Evolutionary conservation across 2,329 filamentous ascomycete species (phyloP).

Genomic region (Pseudogymnoascus sp.): DNA sequence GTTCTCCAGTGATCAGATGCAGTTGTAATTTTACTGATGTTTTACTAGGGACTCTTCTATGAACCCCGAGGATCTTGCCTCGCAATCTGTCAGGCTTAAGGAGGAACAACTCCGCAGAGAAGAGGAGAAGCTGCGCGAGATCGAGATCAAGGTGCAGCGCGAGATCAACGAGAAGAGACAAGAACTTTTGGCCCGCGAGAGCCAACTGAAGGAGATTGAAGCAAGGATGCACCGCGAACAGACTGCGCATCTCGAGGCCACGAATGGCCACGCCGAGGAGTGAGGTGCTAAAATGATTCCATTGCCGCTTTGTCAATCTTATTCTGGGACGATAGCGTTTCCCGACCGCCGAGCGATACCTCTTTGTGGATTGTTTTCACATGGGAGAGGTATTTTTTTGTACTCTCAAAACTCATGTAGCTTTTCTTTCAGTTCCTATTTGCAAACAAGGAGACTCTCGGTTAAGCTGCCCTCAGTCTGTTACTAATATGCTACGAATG

Average conservation of each 20-base stretch:
- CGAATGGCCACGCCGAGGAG: conserved; percentile 19
- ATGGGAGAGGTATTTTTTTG: conserved; percentile 8
- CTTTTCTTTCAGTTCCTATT: conserved; percentile 7
- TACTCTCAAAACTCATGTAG: conserved; percentile 10
- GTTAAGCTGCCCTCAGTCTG: conserved; percentile 8
- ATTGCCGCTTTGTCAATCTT: conserved; percentile 7
- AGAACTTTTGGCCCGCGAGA: conserved; percentile 93
- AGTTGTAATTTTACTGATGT: conserved; percentile 28
- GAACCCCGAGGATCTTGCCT: conserved; percentile 95
- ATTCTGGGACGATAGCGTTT: conserved; percentile 7
- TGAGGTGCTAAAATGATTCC: conserved; percentile 2
- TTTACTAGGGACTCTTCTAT: conserved; percentile 68
- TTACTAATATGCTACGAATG: conserved; percentile 11
- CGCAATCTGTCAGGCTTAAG: conserved; percentile 97
- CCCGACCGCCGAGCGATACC: conserved; percentile 9
- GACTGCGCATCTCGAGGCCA: conserved; percentile 41
- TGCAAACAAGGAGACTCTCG: conserved; percentile 9
- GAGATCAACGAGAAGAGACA: conserved; percentile 99
- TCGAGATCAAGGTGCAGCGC: conserved; percentile 98
- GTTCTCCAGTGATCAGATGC: conserved; percentile 35
- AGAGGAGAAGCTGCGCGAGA: conserved; percentile 99
- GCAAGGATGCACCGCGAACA: conserved; percentile 90
- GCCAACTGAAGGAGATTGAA: conserved; percentile 97
- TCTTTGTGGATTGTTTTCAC: conserved; percentile 6
- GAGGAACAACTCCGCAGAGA: conserved; percentile 98